Evolutionary conservation across 2,329 filamentous ascomycete species (phyloP).

Genomic region (Thelonectria blattea): DNA sequence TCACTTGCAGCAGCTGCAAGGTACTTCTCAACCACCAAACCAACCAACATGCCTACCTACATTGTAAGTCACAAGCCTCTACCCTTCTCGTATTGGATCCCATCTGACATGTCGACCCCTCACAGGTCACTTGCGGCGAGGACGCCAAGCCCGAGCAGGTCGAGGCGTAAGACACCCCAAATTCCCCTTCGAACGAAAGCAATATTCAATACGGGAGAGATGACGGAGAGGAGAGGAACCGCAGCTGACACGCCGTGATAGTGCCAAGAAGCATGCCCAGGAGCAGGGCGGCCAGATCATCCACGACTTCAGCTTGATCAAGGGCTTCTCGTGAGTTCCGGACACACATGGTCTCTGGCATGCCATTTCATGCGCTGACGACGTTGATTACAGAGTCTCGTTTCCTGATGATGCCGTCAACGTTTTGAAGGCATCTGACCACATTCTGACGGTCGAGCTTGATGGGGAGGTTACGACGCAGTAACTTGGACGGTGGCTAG

Average conservation of each 20-base stretch:
- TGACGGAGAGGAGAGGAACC: not conserved
- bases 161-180: conserved; percentile 58
- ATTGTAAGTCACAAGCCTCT: conserved; percentile 50
- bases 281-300: conserved; percentile 83
- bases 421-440: conserved; percentile 70
- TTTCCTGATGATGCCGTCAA: conserved; percentile 71
- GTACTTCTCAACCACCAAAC: conserved; percentile 16
- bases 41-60: conserved; percentile 59
- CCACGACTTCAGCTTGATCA: conserved; percentile 86
- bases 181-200: not conserved
- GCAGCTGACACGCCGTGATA: conserved; percentile 43
- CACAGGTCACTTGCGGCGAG: conserved; percentile 80
- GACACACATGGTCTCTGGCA: not conserved
- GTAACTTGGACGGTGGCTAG: conserved; percentile 54
- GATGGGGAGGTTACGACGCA: conserved; percentile 76
- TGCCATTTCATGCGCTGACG: not conserved
- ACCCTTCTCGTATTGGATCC: not conserved
- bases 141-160: conserved; percentile 71
- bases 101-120: conserved; percentile 24
- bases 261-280: conserved; percentile 76
- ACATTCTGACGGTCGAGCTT: conserved; percentile 76
- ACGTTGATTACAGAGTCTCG: conserved; percentile 63
- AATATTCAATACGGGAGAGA: not conserved
- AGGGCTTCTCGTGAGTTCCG: conserved; percentile 85
- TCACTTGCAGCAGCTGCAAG: conserved; percentile 17